These are phyloP conservation scores for Tylopilus plumbeoviolaceoides DNA, from an alignment of 768 basidiomycete genomes.

Conservation along the genomic window DNA sequence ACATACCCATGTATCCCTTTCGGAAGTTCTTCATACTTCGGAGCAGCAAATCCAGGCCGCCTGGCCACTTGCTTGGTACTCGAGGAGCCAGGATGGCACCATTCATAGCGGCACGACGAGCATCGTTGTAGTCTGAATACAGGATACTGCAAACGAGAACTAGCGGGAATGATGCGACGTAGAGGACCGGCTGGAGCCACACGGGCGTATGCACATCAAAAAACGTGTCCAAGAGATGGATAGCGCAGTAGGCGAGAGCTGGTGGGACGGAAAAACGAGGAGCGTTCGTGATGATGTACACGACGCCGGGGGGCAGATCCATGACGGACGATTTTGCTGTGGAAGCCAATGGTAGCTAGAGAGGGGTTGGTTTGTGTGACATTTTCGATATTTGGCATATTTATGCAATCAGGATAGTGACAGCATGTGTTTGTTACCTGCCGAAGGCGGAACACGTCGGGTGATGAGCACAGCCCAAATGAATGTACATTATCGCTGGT, in stretches of 20 bases:
- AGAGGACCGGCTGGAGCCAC: slow-evolving; percentile 19
- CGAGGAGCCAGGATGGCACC: slow-evolving; percentile 33
- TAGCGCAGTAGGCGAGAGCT: slow-evolving; percentile 13
- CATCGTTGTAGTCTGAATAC: slow-evolving; percentile 12
- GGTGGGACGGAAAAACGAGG: slow-evolving; percentile 21
- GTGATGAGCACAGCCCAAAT: background rate
- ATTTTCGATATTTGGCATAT: background rate
- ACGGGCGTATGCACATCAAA: slow-evolving; percentile 5
- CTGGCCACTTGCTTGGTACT: slow-evolving; percentile 34
- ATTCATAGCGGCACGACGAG: slow-evolving; percentile 9
- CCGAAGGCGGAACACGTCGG: background rate
- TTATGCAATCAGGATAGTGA: slow-evolving; percentile 6
- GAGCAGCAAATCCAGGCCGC: slow-evolving; percentile 33
- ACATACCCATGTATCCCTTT: slow-evolving; percentile 28
- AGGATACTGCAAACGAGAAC: slow-evolving; percentile 14
- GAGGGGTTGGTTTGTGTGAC: background rate
- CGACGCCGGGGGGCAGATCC: slow-evolving; percentile 34
- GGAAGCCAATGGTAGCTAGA: background rate
- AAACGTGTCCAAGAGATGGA: slow-evolving; percentile 7
- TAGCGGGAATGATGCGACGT: slow-evolving; percentile 22
- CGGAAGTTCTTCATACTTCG: slow-evolving; percentile 21
- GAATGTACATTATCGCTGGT: background rate
- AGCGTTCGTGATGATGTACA: slow-evolving; percentile 24
- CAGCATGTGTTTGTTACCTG: slow-evolving; percentile 8
- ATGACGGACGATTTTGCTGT: slow-evolving; percentile 6